Conservation (phyloP, 192 early-diverging fungal genomes). For the Coemansia sp. region DNA sequence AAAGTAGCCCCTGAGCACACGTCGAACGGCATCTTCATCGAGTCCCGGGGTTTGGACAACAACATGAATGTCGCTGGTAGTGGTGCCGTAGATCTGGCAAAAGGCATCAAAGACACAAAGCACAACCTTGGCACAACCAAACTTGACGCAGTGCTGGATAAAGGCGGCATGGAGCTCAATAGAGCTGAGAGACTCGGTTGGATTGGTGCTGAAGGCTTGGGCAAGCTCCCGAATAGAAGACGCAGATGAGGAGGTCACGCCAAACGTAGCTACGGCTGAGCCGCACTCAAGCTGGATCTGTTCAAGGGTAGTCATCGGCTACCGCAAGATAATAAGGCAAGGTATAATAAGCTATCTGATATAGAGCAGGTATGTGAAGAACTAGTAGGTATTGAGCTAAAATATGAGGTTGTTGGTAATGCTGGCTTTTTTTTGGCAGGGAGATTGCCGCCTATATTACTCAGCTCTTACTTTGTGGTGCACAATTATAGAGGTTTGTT, state of each 20-base stretch:
- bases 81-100: background rate
- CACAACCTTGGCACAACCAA: background rate
- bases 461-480: background rate
- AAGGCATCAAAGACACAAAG: slow-evolving; percentile 14
- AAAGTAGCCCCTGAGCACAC: slow-evolving; percentile 31
- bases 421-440: background rate
- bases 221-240: background rate
- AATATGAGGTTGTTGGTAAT: background rate
- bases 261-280: background rate
- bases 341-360: background rate
- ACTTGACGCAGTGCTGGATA: slow-evolving; percentile 15
- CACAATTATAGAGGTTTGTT: background rate
- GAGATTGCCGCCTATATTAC: background rate
- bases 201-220: background rate
- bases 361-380: background rate
- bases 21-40: slow-evolving; percentile 7
- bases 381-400: background rate
- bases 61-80: slow-evolving; percentile 18
- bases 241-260: background rate
- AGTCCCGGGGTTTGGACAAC: slow-evolving; percentile 6
- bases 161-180: slow-evolving; percentile 20
- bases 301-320: background rate
- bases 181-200: background rate
- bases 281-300: background rate
- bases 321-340: background rate